These are phyloP conservation scores for Termitomyces sp. DNA, from an alignment of 768 basidiomycete genomes.

Conservation along the genomic window DNA sequence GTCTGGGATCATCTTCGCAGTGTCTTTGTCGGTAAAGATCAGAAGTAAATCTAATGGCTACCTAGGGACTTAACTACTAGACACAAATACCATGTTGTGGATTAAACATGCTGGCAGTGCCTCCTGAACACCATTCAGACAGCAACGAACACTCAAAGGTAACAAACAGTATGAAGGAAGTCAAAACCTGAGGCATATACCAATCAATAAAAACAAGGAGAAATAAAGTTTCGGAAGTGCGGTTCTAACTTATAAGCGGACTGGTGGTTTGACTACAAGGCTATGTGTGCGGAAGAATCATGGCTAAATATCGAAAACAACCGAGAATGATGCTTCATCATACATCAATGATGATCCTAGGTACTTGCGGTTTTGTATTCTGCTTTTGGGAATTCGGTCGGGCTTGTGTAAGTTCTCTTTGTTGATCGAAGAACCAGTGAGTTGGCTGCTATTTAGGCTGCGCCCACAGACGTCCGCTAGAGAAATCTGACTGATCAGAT, in stretches of 20 bases:
- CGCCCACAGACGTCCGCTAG: neutral
- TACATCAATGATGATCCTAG: neutral
- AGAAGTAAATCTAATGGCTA: conserved; percentile 21
- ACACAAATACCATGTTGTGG: neutral
- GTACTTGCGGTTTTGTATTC: neutral
- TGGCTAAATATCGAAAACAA: neutral
- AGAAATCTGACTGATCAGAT: conserved; percentile 9
- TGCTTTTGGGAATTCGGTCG: conserved; percentile 11
- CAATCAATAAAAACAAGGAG: neutral
- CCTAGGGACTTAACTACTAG: neutral
- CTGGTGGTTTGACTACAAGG: neutral
- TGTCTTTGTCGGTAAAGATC: conserved; percentile 55
- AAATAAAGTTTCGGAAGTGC: neutral
- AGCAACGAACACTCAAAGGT: too few species aligned
- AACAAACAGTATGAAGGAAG: too few species aligned
- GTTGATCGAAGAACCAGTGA: conserved; percentile 3
- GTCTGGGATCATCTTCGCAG: conserved; percentile 85
- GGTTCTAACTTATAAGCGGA: neutral
- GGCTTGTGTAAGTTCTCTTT: conserved; percentile 6
- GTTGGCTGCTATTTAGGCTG: neutral
- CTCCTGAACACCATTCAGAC: too few species aligned
- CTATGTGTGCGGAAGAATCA: neutral
- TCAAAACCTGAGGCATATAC: neutral
- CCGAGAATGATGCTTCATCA: neutral
- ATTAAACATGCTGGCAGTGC: neutral